These are phyloP conservation scores for Globisporangium middletonii DNA, from an alignment of 352 stramenopile genomes.

Conservation along the genomic window DNA sequence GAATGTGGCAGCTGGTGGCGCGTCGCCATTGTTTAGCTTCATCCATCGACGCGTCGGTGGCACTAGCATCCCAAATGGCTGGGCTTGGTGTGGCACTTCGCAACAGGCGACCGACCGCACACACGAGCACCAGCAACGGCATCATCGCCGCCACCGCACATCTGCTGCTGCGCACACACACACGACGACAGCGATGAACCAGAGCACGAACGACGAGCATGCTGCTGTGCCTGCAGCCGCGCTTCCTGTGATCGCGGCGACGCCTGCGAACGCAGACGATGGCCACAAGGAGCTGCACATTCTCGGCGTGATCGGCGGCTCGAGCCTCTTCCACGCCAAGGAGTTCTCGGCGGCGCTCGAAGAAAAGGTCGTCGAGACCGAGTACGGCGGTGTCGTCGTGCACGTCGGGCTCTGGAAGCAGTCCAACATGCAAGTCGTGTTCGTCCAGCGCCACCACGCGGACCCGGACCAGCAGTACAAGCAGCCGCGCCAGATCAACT, in stretches of 20 bases:
- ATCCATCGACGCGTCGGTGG: neutral
- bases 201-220: neutral
- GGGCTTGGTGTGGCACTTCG: too few relatives aligned
- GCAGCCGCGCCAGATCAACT: constrained; percentile 86
- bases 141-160: neutral
- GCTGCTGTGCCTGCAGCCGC: neutral
- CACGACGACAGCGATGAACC: neutral
- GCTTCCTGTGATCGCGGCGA: neutral
- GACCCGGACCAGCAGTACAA: constrained; percentile 68
- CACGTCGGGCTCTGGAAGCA: constrained; percentile 48
- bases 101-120: too few relatives aligned
- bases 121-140: too few relatives aligned
- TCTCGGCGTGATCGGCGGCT: constrained; percentile 83
- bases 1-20: too few relatives aligned
- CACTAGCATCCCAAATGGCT: neutral
- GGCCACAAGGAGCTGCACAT: constrained; percentile 23
- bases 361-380: constrained; percentile 55
- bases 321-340: constrained; percentile 80
- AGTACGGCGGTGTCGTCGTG: constrained; percentile 58
- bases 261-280: neutral
- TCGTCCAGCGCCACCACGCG: constrained; percentile 82
- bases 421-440: constrained; percentile 59
- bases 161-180: neutral
- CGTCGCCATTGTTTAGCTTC: neutral
- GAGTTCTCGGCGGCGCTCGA: constrained; percentile 45